A percentile compares a stretch with the other conserved stretches of the same genome.
Evolutionary conservation across 2,329 filamentous ascomycete species (phyloP).

Genomic region (Arthrobotrys iridis): DNA sequence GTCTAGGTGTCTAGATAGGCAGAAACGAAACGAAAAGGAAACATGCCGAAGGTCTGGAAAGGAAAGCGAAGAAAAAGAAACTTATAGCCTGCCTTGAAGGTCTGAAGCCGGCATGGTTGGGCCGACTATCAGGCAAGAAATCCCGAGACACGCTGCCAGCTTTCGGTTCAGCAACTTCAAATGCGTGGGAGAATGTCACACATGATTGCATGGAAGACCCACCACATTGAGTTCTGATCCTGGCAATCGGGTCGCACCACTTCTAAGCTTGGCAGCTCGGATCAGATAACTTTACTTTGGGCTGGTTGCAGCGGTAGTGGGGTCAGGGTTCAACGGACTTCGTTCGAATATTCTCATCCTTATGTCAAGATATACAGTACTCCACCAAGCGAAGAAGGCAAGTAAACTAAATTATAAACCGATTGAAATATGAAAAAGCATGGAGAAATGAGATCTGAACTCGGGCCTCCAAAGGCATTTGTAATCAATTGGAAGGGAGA

Average conservation of each 20-base stretch:
- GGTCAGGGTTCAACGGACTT: conserved; percentile 3
- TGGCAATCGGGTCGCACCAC: conserved; percentile 41
- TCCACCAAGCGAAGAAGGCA: too few species aligned
- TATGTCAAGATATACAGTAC: too few species aligned
- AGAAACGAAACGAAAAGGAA: conserved; percentile 35
- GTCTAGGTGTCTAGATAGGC: conserved; percentile 2
- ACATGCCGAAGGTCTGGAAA: conserved; percentile 1
- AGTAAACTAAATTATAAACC: too few species aligned
- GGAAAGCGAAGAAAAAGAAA: conserved; percentile 15
- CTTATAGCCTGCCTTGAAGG: neutral
- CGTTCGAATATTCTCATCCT: too few species aligned
- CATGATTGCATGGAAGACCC: conserved; percentile 14
- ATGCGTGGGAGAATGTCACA: conserved; percentile 23
- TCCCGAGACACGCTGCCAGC: conserved; percentile 17
- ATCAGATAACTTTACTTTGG: conserved; percentile 54
- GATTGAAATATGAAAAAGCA: too few species aligned
- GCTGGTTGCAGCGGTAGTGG: neutral
- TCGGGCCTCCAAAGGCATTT: neutral
- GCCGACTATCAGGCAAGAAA: conserved; percentile 31
- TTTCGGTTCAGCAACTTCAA: conserved; percentile 5
- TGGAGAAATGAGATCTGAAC: neutral
- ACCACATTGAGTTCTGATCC: conserved; percentile 43
- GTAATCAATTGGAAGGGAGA: neutral
- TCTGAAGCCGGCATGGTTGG: conserved; percentile 23
- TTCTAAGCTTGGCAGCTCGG: conserved; percentile 51